Percentiles rank a stretch among this genome's conserved stretches.
Conservation (phyloP, 371 early-diverging fungal genomes). For the Apophysomyces elegans region DNA sequence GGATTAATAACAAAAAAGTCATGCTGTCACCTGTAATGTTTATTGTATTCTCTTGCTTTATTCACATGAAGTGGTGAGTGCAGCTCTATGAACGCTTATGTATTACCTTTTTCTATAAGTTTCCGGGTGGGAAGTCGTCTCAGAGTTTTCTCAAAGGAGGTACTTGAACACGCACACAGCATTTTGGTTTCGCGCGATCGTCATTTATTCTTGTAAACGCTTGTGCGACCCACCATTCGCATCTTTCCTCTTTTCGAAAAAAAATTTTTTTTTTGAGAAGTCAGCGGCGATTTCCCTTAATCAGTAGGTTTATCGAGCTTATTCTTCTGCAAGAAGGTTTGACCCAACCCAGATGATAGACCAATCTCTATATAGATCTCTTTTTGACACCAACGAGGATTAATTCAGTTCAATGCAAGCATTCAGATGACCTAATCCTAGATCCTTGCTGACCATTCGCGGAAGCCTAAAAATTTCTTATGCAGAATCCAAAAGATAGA, state of each 20-base stretch:
- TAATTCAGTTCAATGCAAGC: no score
- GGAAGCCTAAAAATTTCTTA: no score
- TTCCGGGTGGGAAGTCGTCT: not conserved
- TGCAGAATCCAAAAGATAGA: no score
- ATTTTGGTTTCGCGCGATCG: not conserved
- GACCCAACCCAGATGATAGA: no score
- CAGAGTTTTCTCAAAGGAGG: not conserved
- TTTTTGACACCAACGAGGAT: no score
- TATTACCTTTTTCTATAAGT: not conserved
- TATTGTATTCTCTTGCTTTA: not conserved
- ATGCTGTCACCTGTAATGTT: slow-evolving; percentile 2
- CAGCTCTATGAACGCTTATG: not conserved
- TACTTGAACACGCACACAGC: not conserved
- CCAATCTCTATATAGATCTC: no score
- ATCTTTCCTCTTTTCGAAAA: not conserved
- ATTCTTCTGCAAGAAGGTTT: not conserved
- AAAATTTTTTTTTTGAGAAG: not conserved
- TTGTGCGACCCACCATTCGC: not conserved
- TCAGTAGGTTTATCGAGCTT: not conserved
- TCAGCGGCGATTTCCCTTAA: not conserved
- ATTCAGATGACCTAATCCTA: no score
- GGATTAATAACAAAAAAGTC: not conserved
- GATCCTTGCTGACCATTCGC: no score
- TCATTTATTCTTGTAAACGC: not conserved
- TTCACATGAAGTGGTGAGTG: not conserved